Conservation (phyloP, 352 stramenopile genomes). For the Phytophthora sansomeana region DNA sequence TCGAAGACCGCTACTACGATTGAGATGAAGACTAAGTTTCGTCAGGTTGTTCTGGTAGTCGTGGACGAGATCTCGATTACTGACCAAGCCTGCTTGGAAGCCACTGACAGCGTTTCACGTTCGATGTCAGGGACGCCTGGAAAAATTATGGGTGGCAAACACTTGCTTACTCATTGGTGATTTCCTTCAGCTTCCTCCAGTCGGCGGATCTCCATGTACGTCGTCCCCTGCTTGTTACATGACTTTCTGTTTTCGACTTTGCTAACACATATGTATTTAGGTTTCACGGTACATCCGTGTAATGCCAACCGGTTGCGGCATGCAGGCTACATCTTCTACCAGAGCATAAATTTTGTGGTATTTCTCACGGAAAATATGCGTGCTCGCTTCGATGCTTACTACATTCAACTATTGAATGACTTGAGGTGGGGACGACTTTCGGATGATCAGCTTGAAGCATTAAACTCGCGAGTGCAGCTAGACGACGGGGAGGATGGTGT, state of each 20-base stretch:
- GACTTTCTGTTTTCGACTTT: background rate
- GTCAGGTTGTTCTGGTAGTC: slow-evolving; percentile 21
- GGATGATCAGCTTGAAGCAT: background rate
- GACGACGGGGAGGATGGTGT: too few species aligned
- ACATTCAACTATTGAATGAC: slow-evolving; percentile 7
- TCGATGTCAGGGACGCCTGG: background rate
- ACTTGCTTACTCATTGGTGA: slow-evolving; percentile 29
- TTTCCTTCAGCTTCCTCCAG: slow-evolving; percentile 31
- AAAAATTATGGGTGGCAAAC: slow-evolving; percentile 34
- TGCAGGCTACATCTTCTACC: slow-evolving; percentile 27
- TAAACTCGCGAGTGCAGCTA: slow-evolving; percentile 20
- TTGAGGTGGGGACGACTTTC: slow-evolving; percentile 11
- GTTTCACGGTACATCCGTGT: background rate
- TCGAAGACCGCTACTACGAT: slow-evolving; percentile 2
- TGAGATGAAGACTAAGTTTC: slow-evolving; percentile 27
- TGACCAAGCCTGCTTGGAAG: slow-evolving; percentile 25
- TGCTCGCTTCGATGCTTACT: slow-evolving; percentile 8
- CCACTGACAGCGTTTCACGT: slow-evolving; percentile 4
- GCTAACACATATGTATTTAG: too few species aligned
- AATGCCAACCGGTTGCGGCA: background rate
- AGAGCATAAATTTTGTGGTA: slow-evolving; percentile 30
- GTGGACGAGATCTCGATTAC: slow-evolving; percentile 41
- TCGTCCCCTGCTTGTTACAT: background rate
- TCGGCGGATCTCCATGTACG: slow-evolving; percentile 22
- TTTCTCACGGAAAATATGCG: slow-evolving; percentile 37